These are phyloP conservation scores for Leccinum longicurvipes DNA, from an alignment of 768 basidiomycete species.

Conservation along the genomic window DNA sequence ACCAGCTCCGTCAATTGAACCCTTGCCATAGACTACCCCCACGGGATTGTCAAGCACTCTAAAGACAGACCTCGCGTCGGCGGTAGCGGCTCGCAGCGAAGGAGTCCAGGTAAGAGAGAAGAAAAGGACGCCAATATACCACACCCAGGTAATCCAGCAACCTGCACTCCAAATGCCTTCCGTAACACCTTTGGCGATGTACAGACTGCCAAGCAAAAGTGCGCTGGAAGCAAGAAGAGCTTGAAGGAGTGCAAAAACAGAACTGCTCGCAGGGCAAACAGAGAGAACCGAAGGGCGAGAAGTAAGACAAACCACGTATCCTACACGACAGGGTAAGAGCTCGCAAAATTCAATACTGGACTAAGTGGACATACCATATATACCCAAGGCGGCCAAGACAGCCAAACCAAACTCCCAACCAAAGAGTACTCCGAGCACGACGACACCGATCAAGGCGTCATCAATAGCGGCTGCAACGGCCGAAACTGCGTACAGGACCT, in stretches of 20 bases:
- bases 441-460: constrained; percentile 71
- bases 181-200: constrained; percentile 27
- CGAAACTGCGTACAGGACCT: constrained; percentile 32
- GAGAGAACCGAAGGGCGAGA: constrained; percentile 8
- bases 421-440: constrained; percentile 60
- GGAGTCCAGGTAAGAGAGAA: constrained; percentile 32
- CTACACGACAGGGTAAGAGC: constrained; percentile 5
- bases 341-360: background rate
- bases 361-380: constrained; percentile 53
- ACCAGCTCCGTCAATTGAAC: constrained; percentile 65
- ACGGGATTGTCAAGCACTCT: constrained; percentile 77
- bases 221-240: constrained; percentile 81
- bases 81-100: constrained; percentile 70
- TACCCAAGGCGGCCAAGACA: constrained; percentile 68
- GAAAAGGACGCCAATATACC: constrained; percentile 29
- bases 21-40: constrained; percentile 81
- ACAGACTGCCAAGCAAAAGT: constrained; percentile 62
- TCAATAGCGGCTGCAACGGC: constrained; percentile 79
- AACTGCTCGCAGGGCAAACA: constrained; percentile 1
- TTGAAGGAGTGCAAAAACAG: constrained; percentile 45
- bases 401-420: constrained; percentile 66
- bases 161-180: constrained; percentile 29
- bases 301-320: constrained; percentile 15
- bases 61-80: constrained; percentile 75
- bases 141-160: constrained; percentile 28